A percentile compares a stretch with the other conserved stretches of the same genome.
phyloP scores from a whole-genome alignment of 2,329 filamentous ascomycete genomes.

The Neofusicoccum umdonicola region DNA sequence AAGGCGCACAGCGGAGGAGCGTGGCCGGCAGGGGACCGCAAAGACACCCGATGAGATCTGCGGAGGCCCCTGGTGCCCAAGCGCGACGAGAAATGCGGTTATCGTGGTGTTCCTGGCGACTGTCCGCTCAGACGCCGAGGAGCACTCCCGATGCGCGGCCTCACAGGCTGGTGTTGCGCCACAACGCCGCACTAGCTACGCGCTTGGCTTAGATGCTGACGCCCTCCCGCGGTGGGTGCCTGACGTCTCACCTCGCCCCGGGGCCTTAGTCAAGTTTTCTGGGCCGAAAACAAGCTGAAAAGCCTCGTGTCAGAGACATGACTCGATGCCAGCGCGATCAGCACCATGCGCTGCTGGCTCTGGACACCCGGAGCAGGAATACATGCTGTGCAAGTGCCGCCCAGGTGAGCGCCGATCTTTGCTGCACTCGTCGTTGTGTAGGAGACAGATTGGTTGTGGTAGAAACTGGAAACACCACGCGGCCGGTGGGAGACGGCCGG shows the following conservation, averaged over 20 bases:
- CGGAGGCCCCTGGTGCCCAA: background rate
- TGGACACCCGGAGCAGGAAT: background rate
- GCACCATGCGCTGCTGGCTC: background rate
- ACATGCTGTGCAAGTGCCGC: background rate
- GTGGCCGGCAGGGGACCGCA: background rate
- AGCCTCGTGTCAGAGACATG: background rate
- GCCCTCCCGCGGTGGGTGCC: background rate
- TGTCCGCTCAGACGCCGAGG: background rate
- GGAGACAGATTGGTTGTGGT: background rate
- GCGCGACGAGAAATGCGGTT: background rate
- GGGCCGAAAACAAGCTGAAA: background rate
- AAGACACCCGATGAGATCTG: background rate
- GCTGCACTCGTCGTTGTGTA: background rate
- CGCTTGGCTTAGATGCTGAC: background rate
- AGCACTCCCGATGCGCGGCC: background rate
- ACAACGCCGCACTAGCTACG: background rate
- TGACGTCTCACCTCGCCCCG: background rate
- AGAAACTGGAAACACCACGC: background rate
- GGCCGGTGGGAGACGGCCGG: background rate
- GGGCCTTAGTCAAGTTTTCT: background rate
- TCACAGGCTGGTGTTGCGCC: background rate
- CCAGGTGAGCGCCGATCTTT: background rate
- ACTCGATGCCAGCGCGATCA: background rate
- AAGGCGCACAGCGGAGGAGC: background rate
- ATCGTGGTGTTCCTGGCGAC: background rate